Evolutionary conservation across 305 asterid genomes (phyloP), one percentile per base, ranked within the genome.

Genomic region (Caryopteris hybrid): DNA sequence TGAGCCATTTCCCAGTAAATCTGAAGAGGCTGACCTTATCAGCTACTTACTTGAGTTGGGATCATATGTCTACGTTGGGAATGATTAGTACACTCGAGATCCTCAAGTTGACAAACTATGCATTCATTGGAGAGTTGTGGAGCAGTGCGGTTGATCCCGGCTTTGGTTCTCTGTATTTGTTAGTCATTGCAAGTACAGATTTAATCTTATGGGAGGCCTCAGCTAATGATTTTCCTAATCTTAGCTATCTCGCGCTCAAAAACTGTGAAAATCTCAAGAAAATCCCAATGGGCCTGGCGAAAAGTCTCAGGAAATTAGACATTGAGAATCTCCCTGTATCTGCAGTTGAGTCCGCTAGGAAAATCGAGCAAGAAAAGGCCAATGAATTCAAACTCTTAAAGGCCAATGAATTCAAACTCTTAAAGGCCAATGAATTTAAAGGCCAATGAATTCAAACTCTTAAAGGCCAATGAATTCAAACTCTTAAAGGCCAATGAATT

Each of bases 81-180:
- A 59, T 18, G 22, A 23, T 85, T 2, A 48, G 16, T 1, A 47
- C 9, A 3, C 88, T 85, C 0, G 67, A 74, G 65, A 80, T 78
- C 17, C 78, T 85, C 54, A 80, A 82, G 66, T 23, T 85, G 50
- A 80, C 67, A 54, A 76, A 76, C 8, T 52, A 74, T 21, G 83
- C 84, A n/a, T 80, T 75, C 56, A 13, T 9, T 0, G 85, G 82
- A 22, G 1, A 34, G 1, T 4, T 11, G 11, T 34, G 41, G 41
- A 29, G 34, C 34, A 29, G 34, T 29, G 8, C 12, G 6, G 41
- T 34, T 7, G 11, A 9, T 6, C 11, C 2, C 0, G 41, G 41
- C 5, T 86, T 86, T 64, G 53, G 0, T 0, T 25, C 22, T 21
- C 83, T 86, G 31, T 63, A 57, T 11, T 71, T 60, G 58, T 75